Evolutionary conservation across 2,329 filamentous ascomycete genomes (phyloP), one percentile per base, ranked within the genome.

Genomic region (Clonostachys chloroleuca): DNA sequence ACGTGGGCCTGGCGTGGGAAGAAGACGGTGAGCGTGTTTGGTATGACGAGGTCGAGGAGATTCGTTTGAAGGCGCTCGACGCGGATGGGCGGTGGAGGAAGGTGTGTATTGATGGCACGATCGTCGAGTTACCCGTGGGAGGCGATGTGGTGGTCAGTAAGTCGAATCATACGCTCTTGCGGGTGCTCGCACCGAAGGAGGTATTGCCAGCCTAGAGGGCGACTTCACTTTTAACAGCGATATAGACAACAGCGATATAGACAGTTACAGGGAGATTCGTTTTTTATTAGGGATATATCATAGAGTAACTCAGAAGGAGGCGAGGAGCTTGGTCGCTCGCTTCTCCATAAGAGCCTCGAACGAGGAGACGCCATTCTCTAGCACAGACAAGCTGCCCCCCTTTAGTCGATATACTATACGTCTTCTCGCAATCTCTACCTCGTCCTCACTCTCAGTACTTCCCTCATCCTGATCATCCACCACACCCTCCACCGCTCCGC

Each of bases 21-120:
- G 56, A 62, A 44, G 72, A 75, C 18, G 74, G 85, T 12, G 75
- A 86, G 35, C 71, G 70, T 3, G 85, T 96, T 1, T 75, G 75
- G 0, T 96, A 96, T 61, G 80, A 87, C 16, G 77, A 81, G 46
- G 75, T 94, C 7, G 79, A 86, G 3, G 79, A 79, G 45, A 54
- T 96, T 16, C 74, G 69, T 49, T 81, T 96, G 42, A 75, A 79
- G 14, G 83, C 89, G 35, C 52, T 70, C 2, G 88, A 94, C 58
- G 71, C 79, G 14, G 82, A 89, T n/a, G 72, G 71, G 42, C 73
- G 83, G 45, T 96, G 91, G 91, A 76, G 92, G 51, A 82, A 92
- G 59, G 79, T 95, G 13, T 97, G 92, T 62, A 75, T 97, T n/a
- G 92, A 97, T 64, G 92, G 92, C 4, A 90, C 86, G 46, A 95